Percentiles rank a stretch among this genome's conserved stretches.
Conservation (phyloP, 257 asterid genomes). For the Scutellaria galericulata region DNA sequence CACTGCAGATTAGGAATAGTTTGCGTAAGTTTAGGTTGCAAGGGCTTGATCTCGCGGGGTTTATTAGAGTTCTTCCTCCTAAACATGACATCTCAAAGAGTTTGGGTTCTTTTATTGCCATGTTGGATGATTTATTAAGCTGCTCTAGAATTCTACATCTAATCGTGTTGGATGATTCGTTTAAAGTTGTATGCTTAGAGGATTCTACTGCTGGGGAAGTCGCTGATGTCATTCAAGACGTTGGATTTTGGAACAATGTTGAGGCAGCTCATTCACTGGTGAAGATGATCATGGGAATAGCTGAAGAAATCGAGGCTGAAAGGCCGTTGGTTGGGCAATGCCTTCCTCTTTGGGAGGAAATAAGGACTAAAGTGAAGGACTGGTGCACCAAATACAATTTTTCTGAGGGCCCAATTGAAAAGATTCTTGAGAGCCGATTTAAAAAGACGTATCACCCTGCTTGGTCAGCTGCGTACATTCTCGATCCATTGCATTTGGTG, state of each 20-base stretch:
- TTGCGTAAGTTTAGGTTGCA: constrained; percentile 63
- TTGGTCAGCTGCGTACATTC: constrained; percentile 89
- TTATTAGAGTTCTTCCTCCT: constrained; percentile 64
- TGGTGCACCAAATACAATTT: constrained; percentile 73
- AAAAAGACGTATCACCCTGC: constrained; percentile 78
- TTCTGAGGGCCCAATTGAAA: constrained; percentile 58
- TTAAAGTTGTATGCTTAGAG: constrained; percentile 55
- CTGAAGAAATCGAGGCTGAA: constrained; percentile 71
- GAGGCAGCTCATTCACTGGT: constrained; percentile 73
- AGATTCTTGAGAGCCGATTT: constrained; percentile 60
- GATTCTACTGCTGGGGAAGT: constrained; percentile 59
- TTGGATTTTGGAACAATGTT: constrained; percentile 70
- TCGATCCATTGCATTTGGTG: constrained; percentile 72
- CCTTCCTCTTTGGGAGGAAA: constrained; percentile 84
- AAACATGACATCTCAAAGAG: constrained; percentile 53
- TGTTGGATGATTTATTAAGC: constrained; percentile 76
- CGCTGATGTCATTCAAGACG: constrained; percentile 59
- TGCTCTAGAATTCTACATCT: constrained; percentile 62
- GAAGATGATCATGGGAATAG: constrained; percentile 65
- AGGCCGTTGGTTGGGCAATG: constrained; percentile 82
- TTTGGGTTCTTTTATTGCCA: constrained; percentile 49
- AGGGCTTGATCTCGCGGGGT: constrained; percentile 55
- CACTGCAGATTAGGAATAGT: constrained; percentile 63
- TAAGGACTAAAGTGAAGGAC: constrained; percentile 59
- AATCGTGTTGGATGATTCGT: constrained; percentile 67